phyloP scores from a whole-genome alignment of 2,329 filamentous ascomycete species.

The Clarireedia hainanense region DNA sequence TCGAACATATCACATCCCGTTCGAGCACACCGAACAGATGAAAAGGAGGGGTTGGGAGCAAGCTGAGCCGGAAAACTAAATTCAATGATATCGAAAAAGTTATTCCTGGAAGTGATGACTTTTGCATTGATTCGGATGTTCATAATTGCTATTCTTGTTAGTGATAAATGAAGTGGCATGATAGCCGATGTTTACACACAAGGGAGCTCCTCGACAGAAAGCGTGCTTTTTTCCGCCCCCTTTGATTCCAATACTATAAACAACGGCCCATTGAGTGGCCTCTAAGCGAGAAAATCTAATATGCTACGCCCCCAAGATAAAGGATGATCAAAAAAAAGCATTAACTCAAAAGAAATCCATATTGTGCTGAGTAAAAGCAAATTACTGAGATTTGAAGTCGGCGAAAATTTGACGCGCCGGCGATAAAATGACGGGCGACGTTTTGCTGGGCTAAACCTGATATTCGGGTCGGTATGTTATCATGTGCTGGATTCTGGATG shows the following conservation, averaged over 20 bases:
- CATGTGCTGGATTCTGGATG: not conserved
- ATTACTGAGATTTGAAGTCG: not conserved
- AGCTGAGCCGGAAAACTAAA: not conserved
- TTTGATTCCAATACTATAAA: not conserved
- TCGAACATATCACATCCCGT: not conserved
- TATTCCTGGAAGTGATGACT: not conserved
- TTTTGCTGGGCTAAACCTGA: not conserved
- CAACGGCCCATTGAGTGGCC: not conserved
- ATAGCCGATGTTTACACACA: not conserved
- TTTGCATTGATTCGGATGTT: constrained; percentile 3
- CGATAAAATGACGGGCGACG: not conserved
- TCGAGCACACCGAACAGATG: constrained; percentile 2
- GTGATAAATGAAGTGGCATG: not conserved
- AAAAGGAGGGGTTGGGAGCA: not conserved
- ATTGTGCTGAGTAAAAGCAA: not conserved
- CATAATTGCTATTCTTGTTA: not conserved
- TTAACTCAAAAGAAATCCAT: not conserved
- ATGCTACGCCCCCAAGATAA: constrained; percentile 7
- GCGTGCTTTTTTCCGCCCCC: not conserved
- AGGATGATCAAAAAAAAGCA: not conserved
- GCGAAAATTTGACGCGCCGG: not conserved
- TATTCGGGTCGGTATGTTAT: not conserved
- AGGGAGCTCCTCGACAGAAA: not conserved
- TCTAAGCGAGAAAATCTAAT: constrained; percentile 4
- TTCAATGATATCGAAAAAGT: not conserved